Evolutionary conservation across 176 grass and related monocot species (phyloP).

Genomic region (Coix lacrymajobi): DNA sequence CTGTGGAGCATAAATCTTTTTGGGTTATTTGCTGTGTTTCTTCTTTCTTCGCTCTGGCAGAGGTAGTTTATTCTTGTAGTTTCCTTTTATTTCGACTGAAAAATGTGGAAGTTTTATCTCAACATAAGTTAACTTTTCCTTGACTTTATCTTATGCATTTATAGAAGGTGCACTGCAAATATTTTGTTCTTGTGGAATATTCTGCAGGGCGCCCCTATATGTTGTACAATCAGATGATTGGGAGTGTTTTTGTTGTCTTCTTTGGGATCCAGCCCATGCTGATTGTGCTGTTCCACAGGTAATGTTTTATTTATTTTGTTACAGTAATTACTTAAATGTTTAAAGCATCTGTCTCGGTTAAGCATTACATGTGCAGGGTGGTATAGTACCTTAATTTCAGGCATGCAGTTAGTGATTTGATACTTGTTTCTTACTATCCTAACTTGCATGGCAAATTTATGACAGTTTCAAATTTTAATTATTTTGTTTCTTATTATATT

Average conservation of each 20-base stretch:
- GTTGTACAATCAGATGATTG: conserved; percentile 88
- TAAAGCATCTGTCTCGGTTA: neutral
- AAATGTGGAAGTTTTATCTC: neutral
- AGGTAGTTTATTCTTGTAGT: neutral
- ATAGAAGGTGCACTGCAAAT: conserved; percentile 2
- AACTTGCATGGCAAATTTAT: neutral
- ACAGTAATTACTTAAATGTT: neutral
- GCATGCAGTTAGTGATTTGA: neutral
- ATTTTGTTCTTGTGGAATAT: conserved; percentile 34
- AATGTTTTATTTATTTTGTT: conserved; percentile 26
- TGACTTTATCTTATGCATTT: conserved; percentile 15
- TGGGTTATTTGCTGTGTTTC: neutral
- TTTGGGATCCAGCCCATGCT: conserved; percentile 81
- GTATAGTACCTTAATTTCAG: neutral
- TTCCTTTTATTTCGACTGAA: neutral
- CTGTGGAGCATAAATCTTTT: neutral
- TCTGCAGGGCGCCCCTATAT: conserved; percentile 70
- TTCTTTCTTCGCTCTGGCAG: neutral
- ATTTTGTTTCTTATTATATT: neutral
- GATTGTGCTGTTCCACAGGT: conserved; percentile 99
- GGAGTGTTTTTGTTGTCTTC: conserved; percentile 90
- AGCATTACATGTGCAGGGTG: neutral
- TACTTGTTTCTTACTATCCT: neutral
- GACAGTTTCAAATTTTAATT: neutral
- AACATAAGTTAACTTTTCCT: conserved; percentile 9